Evolutionary conservation across 73 alveolate genomes (phyloP).

Genomic region (Effrenium voratum): DNA sequence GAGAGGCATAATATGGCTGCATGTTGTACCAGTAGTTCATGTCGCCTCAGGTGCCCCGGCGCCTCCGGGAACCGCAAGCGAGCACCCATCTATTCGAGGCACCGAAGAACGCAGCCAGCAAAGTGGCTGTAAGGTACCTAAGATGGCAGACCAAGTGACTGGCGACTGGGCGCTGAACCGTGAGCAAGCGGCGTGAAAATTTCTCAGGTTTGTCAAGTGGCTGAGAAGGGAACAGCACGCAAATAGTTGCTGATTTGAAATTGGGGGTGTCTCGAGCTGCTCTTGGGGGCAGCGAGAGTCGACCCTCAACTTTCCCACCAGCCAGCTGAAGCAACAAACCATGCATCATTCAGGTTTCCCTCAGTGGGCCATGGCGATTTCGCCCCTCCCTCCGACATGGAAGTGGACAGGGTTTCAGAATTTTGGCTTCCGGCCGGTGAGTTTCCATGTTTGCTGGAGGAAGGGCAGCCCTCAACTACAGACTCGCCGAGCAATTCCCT

Average conservation of each 20-base stretch:
- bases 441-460: too few species aligned
- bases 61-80: neutral
- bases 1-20: conserved; percentile 79
- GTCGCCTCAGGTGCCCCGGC: conserved; percentile 35
- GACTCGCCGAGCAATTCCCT: too few species aligned
- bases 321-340: neutral
- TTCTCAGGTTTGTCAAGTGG: too few species aligned
- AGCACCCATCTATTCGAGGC: neutral
- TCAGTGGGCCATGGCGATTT: neutral
- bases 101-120: conserved; percentile 64
- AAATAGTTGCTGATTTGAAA: too few species aligned
- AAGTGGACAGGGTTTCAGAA: too few species aligned
- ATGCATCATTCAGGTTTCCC: neutral
- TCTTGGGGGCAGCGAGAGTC: too few species aligned
- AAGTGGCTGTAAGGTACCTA: conserved; percentile 50
- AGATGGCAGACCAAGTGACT: neutral
- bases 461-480: too few species aligned
- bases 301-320: too few species aligned
- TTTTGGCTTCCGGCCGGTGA: too few species aligned
- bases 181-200: too few species aligned
- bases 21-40: conserved; percentile 93
- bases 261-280: too few species aligned
- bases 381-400: neutral
- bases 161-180: neutral
- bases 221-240: too few species aligned